phyloP scores from a whole-genome alignment of 352 stramenopile genomes.

The Globisporangium acanthophoron region DNA sequence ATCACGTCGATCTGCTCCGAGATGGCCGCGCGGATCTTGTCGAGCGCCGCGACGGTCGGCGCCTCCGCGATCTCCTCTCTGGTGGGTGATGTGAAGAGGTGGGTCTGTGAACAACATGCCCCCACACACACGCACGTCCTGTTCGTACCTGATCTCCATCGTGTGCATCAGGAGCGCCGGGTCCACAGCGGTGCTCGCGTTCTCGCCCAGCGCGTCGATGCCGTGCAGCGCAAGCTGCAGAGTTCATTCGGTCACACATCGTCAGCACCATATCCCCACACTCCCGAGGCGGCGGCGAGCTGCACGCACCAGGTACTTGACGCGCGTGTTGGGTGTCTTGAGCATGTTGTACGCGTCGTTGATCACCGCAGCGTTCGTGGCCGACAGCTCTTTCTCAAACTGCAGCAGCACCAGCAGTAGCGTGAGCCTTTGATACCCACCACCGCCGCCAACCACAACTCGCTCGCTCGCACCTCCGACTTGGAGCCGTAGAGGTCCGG shows the following conservation, averaged over 20 bases:
- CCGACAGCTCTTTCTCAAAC: constrained; percentile 79
- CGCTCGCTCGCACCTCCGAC: constrained; percentile 43
- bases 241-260: neutral
- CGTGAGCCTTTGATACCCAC: neutral
- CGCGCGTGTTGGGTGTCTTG: constrained; percentile 78
- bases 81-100: neutral
- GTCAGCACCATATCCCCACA: neutral
- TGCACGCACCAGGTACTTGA: constrained; percentile 70
- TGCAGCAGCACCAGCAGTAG: constrained; percentile 10
- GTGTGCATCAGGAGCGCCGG: constrained; percentile 75
- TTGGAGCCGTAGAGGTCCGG: constrained; percentile 84
- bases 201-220: constrained; percentile 76
- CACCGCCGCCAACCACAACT: neutral
- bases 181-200: constrained; percentile 68
- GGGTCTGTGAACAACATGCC: too few species aligned
- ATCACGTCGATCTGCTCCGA: constrained; percentile 65
- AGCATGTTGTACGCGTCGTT: constrained; percentile 88
- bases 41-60: constrained; percentile 32
- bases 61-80: constrained; percentile 78
- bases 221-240: constrained; percentile 67
- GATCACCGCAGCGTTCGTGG: constrained; percentile 71
- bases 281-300: neutral
- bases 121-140: constrained; percentile 11
- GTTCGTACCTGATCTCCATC: constrained; percentile 64
- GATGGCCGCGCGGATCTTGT: constrained; percentile 55